Evolutionary conservation across 257 asterid genomes (phyloP), one percentile per base, ranked within the genome.

Genomic region (Perilla frutescens): DNA sequence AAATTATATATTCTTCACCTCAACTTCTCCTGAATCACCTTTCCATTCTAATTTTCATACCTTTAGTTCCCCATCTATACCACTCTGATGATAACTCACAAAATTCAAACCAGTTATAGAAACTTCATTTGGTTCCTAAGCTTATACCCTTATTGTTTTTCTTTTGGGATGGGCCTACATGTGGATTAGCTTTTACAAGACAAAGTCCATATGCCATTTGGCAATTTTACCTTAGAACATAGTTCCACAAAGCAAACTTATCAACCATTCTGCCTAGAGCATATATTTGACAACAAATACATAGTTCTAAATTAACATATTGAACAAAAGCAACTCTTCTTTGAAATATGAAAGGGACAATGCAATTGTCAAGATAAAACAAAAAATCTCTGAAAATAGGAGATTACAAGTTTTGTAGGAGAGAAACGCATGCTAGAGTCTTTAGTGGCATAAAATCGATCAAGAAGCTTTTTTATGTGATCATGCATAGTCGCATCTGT

Each of bases 401-500:
- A 67, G 66, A 9, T 87, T 90, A 94, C 99, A 64, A 94, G 93
- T 82, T 90, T 87, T 58, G 99, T 94, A 43, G 99, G 99, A 57
- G 90, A 77, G 82, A 94, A 91, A 73, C 87, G 96, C 80, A 86
- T 90, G 84, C 70, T 87, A 48, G 95, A 57, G 77, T 91, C 97
- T 82, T 94, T 94, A 40, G 88, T 91, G 68, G 89, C 99, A 81
- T 94, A 94, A 84, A 71, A 83, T 76, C 99, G 96, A 84, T 94
- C 99, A 78, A 94, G 96, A 78, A 94, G 92, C 90, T 94, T 94
- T 81, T 94, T 91, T 65, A 94, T 94, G 86, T 91, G 98, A 81
- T 94, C 99, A 56, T 94, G 99, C 98, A 94, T 94, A 51, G 99
- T 91, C 62, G 99, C 99, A 84, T 94, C 99, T 51, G 98, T 91